These are phyloP conservation scores for Globisporangium nodosum DNA, from an alignment of 352 stramenopile genomes.

Conservation along the genomic window DNA sequence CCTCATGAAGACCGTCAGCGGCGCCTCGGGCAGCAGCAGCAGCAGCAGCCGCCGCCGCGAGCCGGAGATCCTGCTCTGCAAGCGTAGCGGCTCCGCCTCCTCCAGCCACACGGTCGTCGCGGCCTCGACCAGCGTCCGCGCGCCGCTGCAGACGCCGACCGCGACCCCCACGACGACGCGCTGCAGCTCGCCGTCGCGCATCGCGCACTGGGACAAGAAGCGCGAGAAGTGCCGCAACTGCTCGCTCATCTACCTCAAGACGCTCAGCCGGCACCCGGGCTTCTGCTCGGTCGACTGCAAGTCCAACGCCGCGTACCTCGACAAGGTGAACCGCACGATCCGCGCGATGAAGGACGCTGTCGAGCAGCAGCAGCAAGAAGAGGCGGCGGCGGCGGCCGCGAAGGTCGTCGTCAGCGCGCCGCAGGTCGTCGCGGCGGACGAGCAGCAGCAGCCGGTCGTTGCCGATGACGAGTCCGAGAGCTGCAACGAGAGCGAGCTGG, in stretches of 20 bases:
- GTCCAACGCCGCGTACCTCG: constrained; percentile 79
- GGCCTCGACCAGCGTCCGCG: neutral
- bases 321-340: constrained; percentile 81
- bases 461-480: constrained; percentile 9
- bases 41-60: constrained; percentile 11
- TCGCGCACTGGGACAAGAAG: constrained; percentile 84
- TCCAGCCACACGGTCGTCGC: neutral
- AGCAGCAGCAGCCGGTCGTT: neutral
- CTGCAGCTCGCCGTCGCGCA: constrained; percentile 16
- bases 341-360: constrained; percentile 67
- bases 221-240: constrained; percentile 82
- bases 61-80: constrained; percentile 23
- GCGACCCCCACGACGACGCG: neutral
- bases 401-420: neutral
- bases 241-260: constrained; percentile 84
- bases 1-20: constrained; percentile 17
- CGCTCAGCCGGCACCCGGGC: constrained; percentile 59
- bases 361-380: constrained; percentile 34
- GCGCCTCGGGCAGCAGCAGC: constrained; percentile 3
- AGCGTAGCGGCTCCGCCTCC: constrained; percentile 1
- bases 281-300: constrained; percentile 88
- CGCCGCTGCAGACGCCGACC: neutral
- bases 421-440: neutral
- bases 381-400: neutral
- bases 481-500: constrained; percentile 1